Percentiles rank a stretch among this genome's conserved stretches.
phyloP scores from a whole-genome alignment of 306 rosid species.

The Vicia sativa region DNA sequence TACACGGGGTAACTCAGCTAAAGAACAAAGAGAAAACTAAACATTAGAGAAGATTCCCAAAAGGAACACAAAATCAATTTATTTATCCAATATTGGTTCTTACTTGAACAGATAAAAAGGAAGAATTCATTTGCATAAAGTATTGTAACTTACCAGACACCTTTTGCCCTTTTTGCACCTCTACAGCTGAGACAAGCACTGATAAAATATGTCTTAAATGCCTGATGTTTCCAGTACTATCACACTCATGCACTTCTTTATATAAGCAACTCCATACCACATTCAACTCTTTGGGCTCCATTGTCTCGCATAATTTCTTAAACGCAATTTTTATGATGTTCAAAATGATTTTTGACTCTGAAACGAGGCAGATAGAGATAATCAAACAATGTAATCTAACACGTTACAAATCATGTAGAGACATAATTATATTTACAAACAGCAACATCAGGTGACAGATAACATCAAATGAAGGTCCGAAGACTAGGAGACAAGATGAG shows the following conservation, averaged over 20 bases:
- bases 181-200: conserved; percentile 59
- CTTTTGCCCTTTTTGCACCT: conserved; percentile 55
- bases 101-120: conserved; percentile 17
- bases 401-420: conserved; percentile 27
- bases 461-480: conserved; percentile 22
- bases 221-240: conserved; percentile 39
- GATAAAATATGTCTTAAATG: conserved; percentile 56
- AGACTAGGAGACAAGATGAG: conserved; percentile 2
- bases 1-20: not conserved
- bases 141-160: conserved; percentile 65
- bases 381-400: conserved; percentile 29
- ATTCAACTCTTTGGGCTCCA: conserved; percentile 66
- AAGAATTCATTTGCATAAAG: conserved; percentile 33
- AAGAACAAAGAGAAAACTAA: conserved; percentile 1
- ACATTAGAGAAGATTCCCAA: not conserved
- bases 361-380: conserved; percentile 26
- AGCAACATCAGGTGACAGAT: conserved; percentile 23
- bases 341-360: conserved; percentile 62
- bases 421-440: conserved; percentile 14
- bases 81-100: conserved; percentile 17
- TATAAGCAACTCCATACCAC: conserved; percentile 66
- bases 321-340: conserved; percentile 58
- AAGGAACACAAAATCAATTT: conserved; percentile 21
- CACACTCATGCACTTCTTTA: conserved; percentile 49
- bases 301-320: conserved; percentile 63